A percentile compares a stretch with the other conserved stretches of the same genome.
phyloP scores from a whole-genome alignment of 768 basidiomycete genomes.

The Leccinum imitatum region DNA sequence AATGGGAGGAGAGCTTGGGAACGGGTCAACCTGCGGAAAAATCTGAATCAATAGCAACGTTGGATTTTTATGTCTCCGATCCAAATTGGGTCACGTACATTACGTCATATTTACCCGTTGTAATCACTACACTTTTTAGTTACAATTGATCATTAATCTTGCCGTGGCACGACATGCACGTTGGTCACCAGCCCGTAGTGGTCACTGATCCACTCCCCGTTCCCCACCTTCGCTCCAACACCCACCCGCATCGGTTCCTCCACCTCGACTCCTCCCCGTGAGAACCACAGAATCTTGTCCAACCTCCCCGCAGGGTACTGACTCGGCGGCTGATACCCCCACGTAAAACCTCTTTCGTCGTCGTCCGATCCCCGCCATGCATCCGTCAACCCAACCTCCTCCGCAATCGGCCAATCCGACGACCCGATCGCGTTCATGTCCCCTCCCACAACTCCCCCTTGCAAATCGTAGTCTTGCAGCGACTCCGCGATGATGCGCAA shows the following conservation, averaged over 20 bases:
- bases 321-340: constrained; percentile 61
- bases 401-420: constrained; percentile 43
- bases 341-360: constrained; percentile 54
- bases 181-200: constrained; percentile 59
- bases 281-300: constrained; percentile 65
- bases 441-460: constrained; percentile 64
- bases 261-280: constrained; percentile 48
- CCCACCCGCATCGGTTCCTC: constrained; percentile 58
- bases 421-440: constrained; percentile 69
- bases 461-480: constrained; percentile 45
- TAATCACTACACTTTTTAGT: constrained; percentile 12
- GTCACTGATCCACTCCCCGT: constrained; percentile 60
- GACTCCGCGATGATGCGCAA: constrained; percentile 50
- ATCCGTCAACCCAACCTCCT: constrained; percentile 52
- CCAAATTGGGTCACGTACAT: constrained; percentile 18
- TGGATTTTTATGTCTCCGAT: constrained; percentile 34
- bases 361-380: constrained; percentile 52
- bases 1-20: constrained; percentile 2
- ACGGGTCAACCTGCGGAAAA: constrained; percentile 18
- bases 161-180: constrained; percentile 28
- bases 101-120: constrained; percentile 15
- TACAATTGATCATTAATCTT: constrained; percentile 11
- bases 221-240: constrained; percentile 44
- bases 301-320: constrained; percentile 53
- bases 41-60: constrained; percentile 19